These are phyloP conservation scores for Eucalyptus regnans DNA, from an alignment of 345 rosid species.

Conservation along the genomic window DNA sequence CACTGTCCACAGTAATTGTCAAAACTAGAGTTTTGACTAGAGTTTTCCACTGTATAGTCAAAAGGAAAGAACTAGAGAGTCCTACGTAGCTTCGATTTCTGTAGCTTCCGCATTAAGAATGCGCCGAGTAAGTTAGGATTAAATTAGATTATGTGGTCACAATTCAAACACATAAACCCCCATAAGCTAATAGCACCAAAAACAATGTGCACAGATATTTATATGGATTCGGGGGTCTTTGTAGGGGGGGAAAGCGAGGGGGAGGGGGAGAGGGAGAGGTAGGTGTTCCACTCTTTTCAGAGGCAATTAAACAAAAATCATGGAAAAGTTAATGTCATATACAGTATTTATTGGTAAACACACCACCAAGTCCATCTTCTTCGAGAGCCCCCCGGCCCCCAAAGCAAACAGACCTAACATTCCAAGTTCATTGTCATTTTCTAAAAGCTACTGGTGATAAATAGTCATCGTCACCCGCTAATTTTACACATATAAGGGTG, in stretches of 20 bases:
- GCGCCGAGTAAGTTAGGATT: not conserved
- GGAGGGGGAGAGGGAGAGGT: not conserved
- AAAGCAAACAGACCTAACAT: not conserved
- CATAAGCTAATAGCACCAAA: not conserved
- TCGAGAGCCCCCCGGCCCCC: not conserved
- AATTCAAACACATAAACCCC: not conserved
- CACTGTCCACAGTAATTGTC: not conserved
- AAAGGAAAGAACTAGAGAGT: not conserved
- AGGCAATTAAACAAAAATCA: not conserved
- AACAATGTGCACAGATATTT: not conserved
- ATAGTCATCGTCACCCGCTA: not conserved
- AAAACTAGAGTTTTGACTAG: not conserved
- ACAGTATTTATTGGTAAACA: not conserved
- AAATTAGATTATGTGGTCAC: not conserved
- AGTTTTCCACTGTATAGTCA: not conserved
- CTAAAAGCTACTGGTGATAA: not conserved
- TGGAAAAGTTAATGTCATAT: not conserved
- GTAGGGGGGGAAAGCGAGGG: not conserved
- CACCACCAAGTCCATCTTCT: not conserved
- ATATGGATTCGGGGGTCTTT: not conserved
- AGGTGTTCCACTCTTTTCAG: not conserved
- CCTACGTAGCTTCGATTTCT: not conserved
- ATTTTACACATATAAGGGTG: not conserved
- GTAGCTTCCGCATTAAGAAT: not conserved
- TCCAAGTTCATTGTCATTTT: not conserved